Percentiles rank a stretch among this genome's conserved stretches.
phyloP scores from a whole-genome alignment of 2,329 filamentous ascomycete species.

The Fusarium algeriense region DNA sequence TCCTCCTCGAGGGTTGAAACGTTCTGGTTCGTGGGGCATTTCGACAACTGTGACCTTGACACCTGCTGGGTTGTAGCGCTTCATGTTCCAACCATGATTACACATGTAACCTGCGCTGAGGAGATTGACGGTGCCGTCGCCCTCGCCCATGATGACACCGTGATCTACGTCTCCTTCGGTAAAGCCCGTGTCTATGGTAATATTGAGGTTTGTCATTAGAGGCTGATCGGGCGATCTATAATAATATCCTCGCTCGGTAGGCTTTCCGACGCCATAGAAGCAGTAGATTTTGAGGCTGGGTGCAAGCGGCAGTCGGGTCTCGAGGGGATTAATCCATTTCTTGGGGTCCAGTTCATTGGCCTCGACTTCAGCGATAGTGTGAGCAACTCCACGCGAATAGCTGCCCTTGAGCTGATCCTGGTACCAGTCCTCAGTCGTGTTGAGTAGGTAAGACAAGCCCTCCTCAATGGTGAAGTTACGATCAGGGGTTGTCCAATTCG shows the following conservation, averaged over 20 bases:
- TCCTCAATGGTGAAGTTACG: conserved; percentile 84
- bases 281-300: conserved; percentile 95
- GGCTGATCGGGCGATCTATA: conserved; percentile 79
- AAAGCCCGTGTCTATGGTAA: conserved; percentile 77
- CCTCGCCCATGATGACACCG: conserved; percentile 95
- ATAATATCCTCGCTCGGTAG: conserved; percentile 92
- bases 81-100: conserved; percentile 91
- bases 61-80: conserved; percentile 90
- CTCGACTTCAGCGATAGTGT: conserved; percentile 83
- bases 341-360: conserved; percentile 79
- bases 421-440: conserved; percentile 89
- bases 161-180: conserved; percentile 77
- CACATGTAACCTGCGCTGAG: conserved; percentile 97
- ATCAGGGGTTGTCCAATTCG: conserved; percentile 72
- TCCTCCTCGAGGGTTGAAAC: conserved; percentile 84
- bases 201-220: conserved; percentile 74
- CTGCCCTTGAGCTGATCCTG: conserved; percentile 75
- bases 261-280: conserved; percentile 96
- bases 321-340: conserved; percentile 97
- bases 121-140: conserved; percentile 95
- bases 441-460: conserved; percentile 82
- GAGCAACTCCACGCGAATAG: conserved; percentile 91
- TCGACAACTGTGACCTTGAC: conserved; percentile 87
- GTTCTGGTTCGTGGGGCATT: conserved; percentile 96
- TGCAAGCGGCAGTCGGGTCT: conserved; percentile 86